Evolutionary conservation across 2,329 filamentous ascomycete species (phyloP).

Genomic region (Cladorrhinum sp.): DNA sequence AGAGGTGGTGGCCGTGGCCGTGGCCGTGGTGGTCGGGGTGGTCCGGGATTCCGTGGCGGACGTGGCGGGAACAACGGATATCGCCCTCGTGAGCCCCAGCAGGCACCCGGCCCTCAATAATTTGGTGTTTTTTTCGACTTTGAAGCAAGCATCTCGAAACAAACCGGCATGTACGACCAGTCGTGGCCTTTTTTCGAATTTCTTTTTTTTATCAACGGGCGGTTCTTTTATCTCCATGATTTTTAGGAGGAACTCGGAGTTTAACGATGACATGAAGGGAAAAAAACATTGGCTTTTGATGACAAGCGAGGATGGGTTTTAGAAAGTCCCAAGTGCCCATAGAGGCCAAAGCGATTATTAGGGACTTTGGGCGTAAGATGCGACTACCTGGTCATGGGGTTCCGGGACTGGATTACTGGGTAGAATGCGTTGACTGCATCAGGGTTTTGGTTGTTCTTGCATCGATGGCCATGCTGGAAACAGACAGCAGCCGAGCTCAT

Average conservation of each 20-base stretch:
- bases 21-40: slow-evolving; percentile 26
- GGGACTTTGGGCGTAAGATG: not conserved
- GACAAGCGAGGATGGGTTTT: slow-evolving; percentile 16
- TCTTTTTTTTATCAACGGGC: slow-evolving; percentile 17
- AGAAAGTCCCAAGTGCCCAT: not conserved
- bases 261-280: slow-evolving; percentile 19
- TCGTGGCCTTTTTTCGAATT: slow-evolving; percentile 18
- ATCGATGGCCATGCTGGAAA: slow-evolving; percentile 1
- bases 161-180: slow-evolving; percentile 18
- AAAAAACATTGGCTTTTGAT: slow-evolving; percentile 15
- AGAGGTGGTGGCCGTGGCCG: slow-evolving; percentile 38
- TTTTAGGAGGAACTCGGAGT: slow-evolving; percentile 20
- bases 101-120: slow-evolving; percentile 23
- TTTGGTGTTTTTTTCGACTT: slow-evolving; percentile 1
- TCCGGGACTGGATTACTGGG: slow-evolving; percentile 7
- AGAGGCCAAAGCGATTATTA: not conserved
- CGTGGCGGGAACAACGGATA: slow-evolving; percentile 22
- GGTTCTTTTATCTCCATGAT: slow-evolving; percentile 18
- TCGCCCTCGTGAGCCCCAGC: slow-evolving; percentile 19
- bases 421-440: not conserved
- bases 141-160: slow-evolving; percentile 2
- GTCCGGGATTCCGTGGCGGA: slow-evolving; percentile 22
- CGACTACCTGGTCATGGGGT: not conserved
- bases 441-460: not conserved
- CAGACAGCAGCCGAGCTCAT: slow-evolving; percentile 1